phyloP scores from a whole-genome alignment of 2,329 filamentous ascomycete genomes.

The Acephala macrosclerotiorum region DNA sequence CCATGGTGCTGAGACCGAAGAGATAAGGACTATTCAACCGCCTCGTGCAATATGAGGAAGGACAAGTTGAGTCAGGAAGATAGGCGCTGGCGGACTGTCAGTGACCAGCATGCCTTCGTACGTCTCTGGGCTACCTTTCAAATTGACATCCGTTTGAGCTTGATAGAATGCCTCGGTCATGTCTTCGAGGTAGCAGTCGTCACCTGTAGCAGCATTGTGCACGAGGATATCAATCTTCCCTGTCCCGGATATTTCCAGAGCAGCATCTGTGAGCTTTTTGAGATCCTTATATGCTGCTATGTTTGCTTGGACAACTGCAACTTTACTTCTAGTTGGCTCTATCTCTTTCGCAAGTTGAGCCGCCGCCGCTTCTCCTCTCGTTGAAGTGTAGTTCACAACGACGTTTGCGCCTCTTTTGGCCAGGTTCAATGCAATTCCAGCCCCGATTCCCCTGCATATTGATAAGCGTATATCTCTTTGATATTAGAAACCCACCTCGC shows the following conservation, averaged over 20 bases:
- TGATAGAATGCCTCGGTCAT: constrained; percentile 59
- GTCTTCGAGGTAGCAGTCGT: constrained; percentile 44
- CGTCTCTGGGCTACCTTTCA: constrained; percentile 18
- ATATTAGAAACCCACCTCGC: constrained; percentile 10
- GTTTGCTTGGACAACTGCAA: constrained; percentile 20
- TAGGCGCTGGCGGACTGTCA: constrained; percentile 52
- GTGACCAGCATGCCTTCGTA: not conserved
- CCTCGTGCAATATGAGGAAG: constrained; percentile 56
- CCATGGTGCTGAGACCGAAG: constrained; percentile 57
- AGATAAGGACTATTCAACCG: constrained; percentile 65
- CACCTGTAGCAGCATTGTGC: constrained; percentile 35
- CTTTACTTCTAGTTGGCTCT: constrained; percentile 34
- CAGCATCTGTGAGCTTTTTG: constrained; percentile 20
- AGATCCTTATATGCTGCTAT: constrained; percentile 17
- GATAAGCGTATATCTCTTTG: not conserved
- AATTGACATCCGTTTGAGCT: constrained; percentile 62
- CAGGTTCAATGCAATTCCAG: constrained; percentile 54
- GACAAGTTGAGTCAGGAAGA: constrained; percentile 61
- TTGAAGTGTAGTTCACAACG: constrained; percentile 22
- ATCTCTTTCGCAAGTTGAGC: constrained; percentile 38
- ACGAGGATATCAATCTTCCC: constrained; percentile 42
- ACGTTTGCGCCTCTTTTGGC: constrained; percentile 54
- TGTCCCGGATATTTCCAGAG: constrained; percentile 19
- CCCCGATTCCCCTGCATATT: constrained; percentile 53
- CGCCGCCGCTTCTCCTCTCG: constrained; percentile 44